phyloP scores from a whole-genome alignment of 176 grass and related monocot genomes.

The Carex pumila region DNA sequence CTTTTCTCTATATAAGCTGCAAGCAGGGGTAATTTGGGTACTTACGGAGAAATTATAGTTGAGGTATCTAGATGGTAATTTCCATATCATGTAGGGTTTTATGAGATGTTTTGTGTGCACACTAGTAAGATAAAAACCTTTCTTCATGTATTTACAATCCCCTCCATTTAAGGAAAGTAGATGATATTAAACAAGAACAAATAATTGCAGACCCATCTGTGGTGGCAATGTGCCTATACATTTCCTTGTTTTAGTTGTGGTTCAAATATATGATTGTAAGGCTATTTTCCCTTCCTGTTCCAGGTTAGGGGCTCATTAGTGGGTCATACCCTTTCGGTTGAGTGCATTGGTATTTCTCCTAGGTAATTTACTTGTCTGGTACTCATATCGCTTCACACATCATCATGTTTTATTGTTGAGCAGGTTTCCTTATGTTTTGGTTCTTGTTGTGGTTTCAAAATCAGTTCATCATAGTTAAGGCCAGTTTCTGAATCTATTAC shows the following conservation, averaged over 20 bases:
- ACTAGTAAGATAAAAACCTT: neutral
- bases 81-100: neutral
- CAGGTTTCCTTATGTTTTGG: neutral
- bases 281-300: neutral
- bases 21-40: neutral
- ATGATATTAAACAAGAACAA: neutral
- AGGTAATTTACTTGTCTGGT: conserved; percentile 31
- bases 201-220: neutral
- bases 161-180: neutral
- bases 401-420: neutral
- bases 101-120: neutral
- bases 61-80: neutral
- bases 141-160: neutral
- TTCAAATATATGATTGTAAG: neutral
- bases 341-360: conserved; percentile 58
- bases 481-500: neutral
- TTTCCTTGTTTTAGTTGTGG: neutral
- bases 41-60: neutral
- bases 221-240: neutral
- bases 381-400: neutral
- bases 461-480: neutral
- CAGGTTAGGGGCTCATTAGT: conserved; percentile 54
- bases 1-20: neutral
- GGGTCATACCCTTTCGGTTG: conserved; percentile 53
- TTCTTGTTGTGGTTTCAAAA: neutral